phyloP scores from a whole-genome alignment of 2,329 filamentous ascomycete species.

The Ampelomyces quisqualis region DNA sequence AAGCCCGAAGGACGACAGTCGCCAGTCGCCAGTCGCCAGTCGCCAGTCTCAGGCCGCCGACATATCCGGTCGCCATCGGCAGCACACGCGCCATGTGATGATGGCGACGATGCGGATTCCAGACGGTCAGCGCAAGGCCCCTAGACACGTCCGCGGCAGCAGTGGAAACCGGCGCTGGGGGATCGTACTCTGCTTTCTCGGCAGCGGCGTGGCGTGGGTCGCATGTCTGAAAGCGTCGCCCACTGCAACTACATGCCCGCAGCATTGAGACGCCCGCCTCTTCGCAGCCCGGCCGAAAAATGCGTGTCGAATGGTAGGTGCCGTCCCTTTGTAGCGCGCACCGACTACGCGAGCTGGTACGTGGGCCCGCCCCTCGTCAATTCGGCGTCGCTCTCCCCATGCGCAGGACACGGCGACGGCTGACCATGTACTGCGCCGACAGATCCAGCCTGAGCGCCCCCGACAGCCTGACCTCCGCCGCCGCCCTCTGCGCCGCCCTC shows the following conservation, averaged over 20 bases:
- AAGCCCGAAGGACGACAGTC: conserved; percentile 1
- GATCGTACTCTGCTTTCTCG: no score
- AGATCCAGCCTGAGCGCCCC: conserved; percentile 33
- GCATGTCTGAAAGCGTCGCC: no score
- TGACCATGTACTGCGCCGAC: conserved; percentile 35
- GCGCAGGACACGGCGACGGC: conserved; percentile 21
- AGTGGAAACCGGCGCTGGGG: no score
- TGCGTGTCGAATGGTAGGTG: conserved; percentile 35
- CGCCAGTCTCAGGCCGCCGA: conserved; percentile 2
- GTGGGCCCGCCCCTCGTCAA: conserved; percentile 28
- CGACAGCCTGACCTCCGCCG: conserved; percentile 18
- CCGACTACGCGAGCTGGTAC: conserved; percentile 35
- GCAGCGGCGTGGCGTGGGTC: no score
- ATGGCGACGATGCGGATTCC: background rate
- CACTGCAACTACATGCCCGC: no score
- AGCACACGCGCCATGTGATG: background rate
- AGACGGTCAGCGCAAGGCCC: no score
- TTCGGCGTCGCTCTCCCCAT: conserved; percentile 23
- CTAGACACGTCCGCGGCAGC: no score
- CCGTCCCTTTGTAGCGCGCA: conserved; percentile 40
- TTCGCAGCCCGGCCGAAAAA: no score
- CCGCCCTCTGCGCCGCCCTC: conserved; percentile 8
- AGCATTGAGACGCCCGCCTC: no score
- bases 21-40: no score
- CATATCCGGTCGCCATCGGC: background rate